Base-by-base conservation (phyloP, 2,329 filamentous ascomycete species). In the Fusarium buharicum region DNA sequence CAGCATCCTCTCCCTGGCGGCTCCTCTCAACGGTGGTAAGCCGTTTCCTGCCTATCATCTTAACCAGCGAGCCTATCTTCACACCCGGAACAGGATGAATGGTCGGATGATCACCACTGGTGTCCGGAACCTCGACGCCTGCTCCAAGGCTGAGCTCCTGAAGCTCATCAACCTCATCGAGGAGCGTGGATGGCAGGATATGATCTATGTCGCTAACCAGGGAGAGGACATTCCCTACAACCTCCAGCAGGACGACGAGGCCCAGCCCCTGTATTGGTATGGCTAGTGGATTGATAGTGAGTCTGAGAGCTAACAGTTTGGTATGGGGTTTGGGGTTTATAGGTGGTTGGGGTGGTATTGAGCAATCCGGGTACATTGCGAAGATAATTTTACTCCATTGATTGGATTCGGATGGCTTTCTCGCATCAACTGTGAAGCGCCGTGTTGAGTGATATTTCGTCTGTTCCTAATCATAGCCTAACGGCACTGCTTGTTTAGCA, bases 151-250 rank as follows among this genome's bases (percentile, higher is more conserved):
- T 4, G 55, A 67, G 13, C 49, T 67, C 20, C 24, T 55, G 16
- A 54, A 38, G 24, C 48, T 63, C 17, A 40, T 74, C 50, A 11
- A 34, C 4, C 16, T 20, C 18, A 36, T 70, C 8, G 65, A 65
- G 41, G 39, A 44, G 12, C 38, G 61, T 14, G 55, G 60, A 13
- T 73, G 69, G 68, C 31, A 50, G 10, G 71, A 74, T 24, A 33
- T 72, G 11, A 46, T 74, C 11, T 72, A 71, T 64, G 50, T 74
- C n/a, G 34, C 54, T 3, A 48, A 51, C 18, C 40, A 50, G 16
- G 50, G 34, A 6, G 50, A 64, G 8, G 16, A 50, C 11, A n/a
- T 71, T 14, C 60, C 66, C 16, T 56, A 46, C 38, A 47, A n/a
- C 31, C 60, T 34, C 18, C 51, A 33, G 16, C 40, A 41, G 46